These are phyloP conservation scores for Polyplosphaeria fusca DNA, from an alignment of 495 filamentous ascomycete species.

Conservation along the genomic window DNA sequence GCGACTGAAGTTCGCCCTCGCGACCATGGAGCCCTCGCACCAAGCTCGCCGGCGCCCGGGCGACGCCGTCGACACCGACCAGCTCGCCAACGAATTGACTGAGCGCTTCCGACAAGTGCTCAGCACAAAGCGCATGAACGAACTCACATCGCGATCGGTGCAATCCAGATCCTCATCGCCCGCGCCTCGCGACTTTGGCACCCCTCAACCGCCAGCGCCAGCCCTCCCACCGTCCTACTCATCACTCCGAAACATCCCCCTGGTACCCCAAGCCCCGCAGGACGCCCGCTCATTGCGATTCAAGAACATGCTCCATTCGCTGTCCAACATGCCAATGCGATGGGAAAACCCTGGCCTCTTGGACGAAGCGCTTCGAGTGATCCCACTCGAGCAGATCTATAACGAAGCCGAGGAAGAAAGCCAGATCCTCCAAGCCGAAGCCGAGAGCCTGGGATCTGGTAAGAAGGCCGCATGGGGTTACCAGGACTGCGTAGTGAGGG, in stretches of 20 bases:
- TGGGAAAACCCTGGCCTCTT: slow-evolving; percentile 97
- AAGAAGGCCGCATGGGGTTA: slow-evolving; percentile 91
- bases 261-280: slow-evolving; percentile 71
- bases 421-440: slow-evolving; percentile 80
- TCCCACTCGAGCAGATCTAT: slow-evolving; percentile 91
- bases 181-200: slow-evolving; percentile 46
- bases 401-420: slow-evolving; percentile 89
- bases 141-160: slow-evolving; percentile 55
- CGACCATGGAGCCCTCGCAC: slow-evolving; percentile 31
- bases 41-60: slow-evolving; percentile 17
- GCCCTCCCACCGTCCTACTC: slow-evolving; percentile 58
- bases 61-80: slow-evolving; percentile 26
- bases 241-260: slow-evolving; percentile 69
- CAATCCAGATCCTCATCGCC: slow-evolving; percentile 56
- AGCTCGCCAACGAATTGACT: slow-evolving; percentile 49
- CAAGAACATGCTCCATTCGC: slow-evolving; percentile 71
- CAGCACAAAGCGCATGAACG: slow-evolving; percentile 72
- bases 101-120: slow-evolving; percentile 73
- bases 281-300: slow-evolving; percentile 76
- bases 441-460: slow-evolving; percentile 73
- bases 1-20: neutral
- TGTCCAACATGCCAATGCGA: slow-evolving; percentile 80
- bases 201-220: slow-evolving; percentile 20
- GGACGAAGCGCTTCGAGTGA: slow-evolving; percentile 81
- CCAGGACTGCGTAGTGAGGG: slow-evolving; percentile 93